A percentile compares a stretch with the other conserved stretches of the same genome.
These are phyloP conservation scores for Cladosporium sp. DNA, from an alignment of 2,329 filamentous ascomycete species.

Conservation along the genomic window DNA sequence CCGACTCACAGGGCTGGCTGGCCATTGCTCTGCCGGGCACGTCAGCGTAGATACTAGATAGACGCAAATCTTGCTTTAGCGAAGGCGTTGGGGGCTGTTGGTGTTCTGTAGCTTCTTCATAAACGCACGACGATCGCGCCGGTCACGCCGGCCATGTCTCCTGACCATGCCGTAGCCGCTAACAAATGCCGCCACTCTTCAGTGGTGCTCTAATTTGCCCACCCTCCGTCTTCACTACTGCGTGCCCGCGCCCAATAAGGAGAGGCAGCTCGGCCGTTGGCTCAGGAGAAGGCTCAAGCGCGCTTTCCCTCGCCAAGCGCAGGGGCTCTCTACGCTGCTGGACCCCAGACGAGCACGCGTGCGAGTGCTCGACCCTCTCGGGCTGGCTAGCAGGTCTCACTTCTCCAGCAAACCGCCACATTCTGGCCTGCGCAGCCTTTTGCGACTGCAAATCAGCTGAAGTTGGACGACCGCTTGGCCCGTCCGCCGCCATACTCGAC, in stretches of 20 bases:
- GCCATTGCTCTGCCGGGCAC: background rate
- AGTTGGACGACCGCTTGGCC: background rate
- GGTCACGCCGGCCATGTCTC: background rate
- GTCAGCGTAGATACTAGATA: too few relatives aligned
- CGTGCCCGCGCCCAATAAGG: background rate
- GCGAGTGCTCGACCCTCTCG: too few relatives aligned
- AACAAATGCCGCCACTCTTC: background rate
- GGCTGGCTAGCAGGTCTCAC: constrained; percentile 10
- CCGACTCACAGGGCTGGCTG: constrained; percentile 1
- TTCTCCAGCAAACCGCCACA: constrained; percentile 6
- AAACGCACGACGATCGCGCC: background rate
- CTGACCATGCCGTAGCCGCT: background rate
- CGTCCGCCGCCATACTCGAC: background rate
- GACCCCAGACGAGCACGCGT: background rate
- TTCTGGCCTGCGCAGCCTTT: constrained; percentile 5
- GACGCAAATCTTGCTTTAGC: constrained; percentile 12
- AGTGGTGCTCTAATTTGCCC: background rate
- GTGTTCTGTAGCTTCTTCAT: constrained; percentile 11
- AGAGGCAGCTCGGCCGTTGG: background rate
- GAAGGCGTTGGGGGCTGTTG: constrained; percentile 8
- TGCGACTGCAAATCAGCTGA: constrained; percentile 1
- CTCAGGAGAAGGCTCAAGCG: constrained; percentile 7
- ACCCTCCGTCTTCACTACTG: background rate
- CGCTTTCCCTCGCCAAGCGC: constrained; percentile 5
- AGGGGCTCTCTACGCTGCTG: background rate